Percentiles rank a stretch among this genome's conserved stretches.
Conservation (phyloP, 208 protist genomes). For the Trypanosoma melophagium region DNA sequence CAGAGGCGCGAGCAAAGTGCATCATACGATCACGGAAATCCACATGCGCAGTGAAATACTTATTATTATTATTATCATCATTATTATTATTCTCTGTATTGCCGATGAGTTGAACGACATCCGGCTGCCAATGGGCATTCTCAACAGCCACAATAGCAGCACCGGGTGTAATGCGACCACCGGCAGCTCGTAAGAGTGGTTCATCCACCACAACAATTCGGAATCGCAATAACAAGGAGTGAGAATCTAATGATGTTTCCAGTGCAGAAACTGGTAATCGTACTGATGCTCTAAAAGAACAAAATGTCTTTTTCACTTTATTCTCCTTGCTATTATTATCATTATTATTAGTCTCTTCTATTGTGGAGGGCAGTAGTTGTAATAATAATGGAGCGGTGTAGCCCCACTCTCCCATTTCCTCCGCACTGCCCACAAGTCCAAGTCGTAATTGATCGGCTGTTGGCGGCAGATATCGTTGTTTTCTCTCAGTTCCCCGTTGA, state of each 20-base stretch:
- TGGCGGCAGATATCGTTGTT: conserved; percentile 22
- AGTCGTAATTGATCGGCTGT: conserved; percentile 38
- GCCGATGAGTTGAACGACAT: conserved; percentile 14
- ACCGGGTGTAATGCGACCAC: conserved; percentile 3
- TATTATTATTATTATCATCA: not conserved
- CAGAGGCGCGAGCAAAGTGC: conserved; percentile 41
- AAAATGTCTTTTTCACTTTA: not conserved
- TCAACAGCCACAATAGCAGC: conserved; percentile 58
- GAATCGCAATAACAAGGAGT: conserved; percentile 6
- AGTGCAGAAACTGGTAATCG: no score
- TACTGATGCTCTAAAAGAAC: conserved; percentile 12
- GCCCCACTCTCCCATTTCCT: conserved; percentile 55
- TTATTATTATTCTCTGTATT: conserved; percentile 3
- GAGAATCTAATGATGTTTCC: not conserved
- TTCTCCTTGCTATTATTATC: not conserved
- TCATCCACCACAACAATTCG: conserved; percentile 30
- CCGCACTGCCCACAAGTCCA: conserved; percentile 37
- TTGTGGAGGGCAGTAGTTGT: not conserved
- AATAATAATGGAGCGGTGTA: conserved; percentile 36
- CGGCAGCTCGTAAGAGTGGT: conserved; percentile 9
- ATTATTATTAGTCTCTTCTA: not conserved
- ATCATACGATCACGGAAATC: conserved; percentile 18
- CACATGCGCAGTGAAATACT: conserved; percentile 4
- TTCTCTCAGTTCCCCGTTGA: not conserved
- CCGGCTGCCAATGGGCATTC: conserved; percentile 31